phyloP scores from a whole-genome alignment of 768 basidiomycete genomes.

The Phaeolepiota aurea region DNA sequence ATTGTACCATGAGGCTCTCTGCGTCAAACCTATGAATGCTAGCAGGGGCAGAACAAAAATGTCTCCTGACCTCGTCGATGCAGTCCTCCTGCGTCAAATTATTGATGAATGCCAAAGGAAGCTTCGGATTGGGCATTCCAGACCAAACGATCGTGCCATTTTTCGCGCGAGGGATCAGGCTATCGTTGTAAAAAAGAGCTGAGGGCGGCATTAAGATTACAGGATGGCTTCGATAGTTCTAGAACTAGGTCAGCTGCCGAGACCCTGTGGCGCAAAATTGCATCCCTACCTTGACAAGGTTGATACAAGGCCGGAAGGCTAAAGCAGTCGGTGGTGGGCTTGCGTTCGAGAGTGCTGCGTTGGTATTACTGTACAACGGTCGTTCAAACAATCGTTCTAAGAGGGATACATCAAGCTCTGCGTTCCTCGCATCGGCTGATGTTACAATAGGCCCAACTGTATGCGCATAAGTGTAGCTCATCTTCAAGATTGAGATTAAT shows the following conservation, averaged over 20 bases:
- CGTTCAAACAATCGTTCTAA: conserved; percentile 40
- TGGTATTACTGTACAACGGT: conserved; percentile 23
- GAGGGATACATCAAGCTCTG: conserved; percentile 40
- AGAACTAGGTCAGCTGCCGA: conserved; percentile 1
- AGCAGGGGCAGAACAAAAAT: not conserved
- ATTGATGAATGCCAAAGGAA: conserved; percentile 39
- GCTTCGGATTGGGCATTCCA: conserved; percentile 24
- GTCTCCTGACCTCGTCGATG: conserved; percentile 30
- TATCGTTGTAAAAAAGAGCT: conserved; percentile 44
- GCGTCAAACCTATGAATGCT: not conserved
- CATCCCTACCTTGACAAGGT: conserved; percentile 32
- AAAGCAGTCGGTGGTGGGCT: not conserved
- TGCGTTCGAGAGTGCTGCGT: conserved; percentile 8
- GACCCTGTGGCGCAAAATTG: not conserved
- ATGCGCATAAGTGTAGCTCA: conserved; percentile 4
- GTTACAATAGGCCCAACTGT: conserved; percentile 41
- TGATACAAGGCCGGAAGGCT: conserved; percentile 26
- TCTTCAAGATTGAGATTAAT: not conserved
- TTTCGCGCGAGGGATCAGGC: conserved; percentile 32
- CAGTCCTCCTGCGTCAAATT: conserved; percentile 31
- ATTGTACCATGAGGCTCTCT: conserved; percentile 45
- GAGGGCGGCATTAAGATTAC: conserved; percentile 48
- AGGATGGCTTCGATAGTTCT: conserved; percentile 45
- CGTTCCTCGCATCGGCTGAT: conserved; percentile 32
- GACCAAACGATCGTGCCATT: conserved; percentile 35